A percentile compares a stretch with the other conserved stretches of the same genome.
phyloP scores from a whole-genome alignment of 2,329 filamentous ascomycete genomes.

The Ilyonectria mors-panacis region DNA sequence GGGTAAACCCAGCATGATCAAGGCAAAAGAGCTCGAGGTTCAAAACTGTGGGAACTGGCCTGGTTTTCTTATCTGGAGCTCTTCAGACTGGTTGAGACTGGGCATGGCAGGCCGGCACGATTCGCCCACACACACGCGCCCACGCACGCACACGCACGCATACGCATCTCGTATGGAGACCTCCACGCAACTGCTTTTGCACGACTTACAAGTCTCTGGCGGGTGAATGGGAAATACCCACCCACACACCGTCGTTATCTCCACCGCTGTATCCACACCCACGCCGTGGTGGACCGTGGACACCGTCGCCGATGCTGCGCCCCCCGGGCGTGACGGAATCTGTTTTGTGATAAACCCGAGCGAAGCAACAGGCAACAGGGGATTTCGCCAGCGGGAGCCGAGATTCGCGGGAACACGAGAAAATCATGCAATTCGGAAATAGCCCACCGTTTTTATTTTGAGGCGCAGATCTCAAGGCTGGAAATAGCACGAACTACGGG shows the following conservation, averaged over 20 bases:
- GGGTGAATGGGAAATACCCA: not conserved
- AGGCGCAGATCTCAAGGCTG: not conserved
- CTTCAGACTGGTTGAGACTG: not conserved
- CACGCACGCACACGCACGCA: conserved; percentile 7
- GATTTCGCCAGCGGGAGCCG: not conserved
- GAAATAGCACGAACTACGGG: not conserved
- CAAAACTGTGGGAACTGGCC: not conserved
- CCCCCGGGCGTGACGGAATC: conserved; percentile 5
- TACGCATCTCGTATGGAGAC: conserved; percentile 10
- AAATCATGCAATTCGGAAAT: not conserved
- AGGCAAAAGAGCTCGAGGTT: not conserved
- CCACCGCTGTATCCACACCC: conserved; percentile 2
- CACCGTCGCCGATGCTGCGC: conserved; percentile 2
- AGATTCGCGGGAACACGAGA: not conserved
- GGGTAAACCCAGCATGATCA: not conserved
- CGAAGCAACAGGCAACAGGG: not conserved
- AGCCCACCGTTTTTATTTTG: not conserved
- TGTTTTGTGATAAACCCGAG: conserved; percentile 1
- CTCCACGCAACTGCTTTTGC: not conserved
- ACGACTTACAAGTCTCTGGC: conserved; percentile 3
- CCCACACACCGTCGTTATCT: not conserved
- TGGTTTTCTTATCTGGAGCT: conserved; percentile 11
- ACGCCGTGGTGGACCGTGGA: conserved; percentile 3
- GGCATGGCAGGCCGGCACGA: not conserved
- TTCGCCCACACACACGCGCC: conserved; percentile 1